Evolutionary conservation across 2,329 filamentous ascomycete genomes (phyloP), one percentile per base, ranked within the genome.

Genomic region (Ophiostoma montium): DNA sequence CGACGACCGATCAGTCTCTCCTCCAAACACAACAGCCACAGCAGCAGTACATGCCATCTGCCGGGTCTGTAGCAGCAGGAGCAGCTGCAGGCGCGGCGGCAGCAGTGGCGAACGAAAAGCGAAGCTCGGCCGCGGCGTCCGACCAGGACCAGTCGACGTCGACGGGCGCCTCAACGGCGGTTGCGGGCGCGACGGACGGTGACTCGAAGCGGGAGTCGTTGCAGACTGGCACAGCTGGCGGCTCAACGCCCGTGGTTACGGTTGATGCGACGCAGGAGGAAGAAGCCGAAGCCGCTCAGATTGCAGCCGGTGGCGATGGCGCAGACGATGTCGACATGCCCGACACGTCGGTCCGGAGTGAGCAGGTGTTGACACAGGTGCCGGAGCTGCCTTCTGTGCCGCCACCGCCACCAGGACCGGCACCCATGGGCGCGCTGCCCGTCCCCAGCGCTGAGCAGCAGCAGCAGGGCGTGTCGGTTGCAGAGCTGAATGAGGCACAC

Each of bases 281-380:
- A 44, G 69, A 67, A 54, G 64, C 70, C 53, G 63, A 74, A 13
- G 19, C 15, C 23, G 8, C 23, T 5, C 23, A 27, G 23, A 8
- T 8, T 27, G 46, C 27, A 16, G 18, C n/a, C 10, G 15, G 13
- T 3, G 18, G 16, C 13, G 8, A 12, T 5, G 43, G 27, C 10
- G n/a, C 8, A 6, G 43, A 19, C 43, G 81, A 86, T 62, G 70
- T 82, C 49, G 72, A 80, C 49, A 86, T 86, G 77, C 70, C 72
- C 33, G 82, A 86, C 62, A 71, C 70, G 38, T 35, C 48, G 27
- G 61, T 69, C 33, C 70, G 71, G 56, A 53, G 59, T 45, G 56
- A 58, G 39, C 57, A 76, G 43, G 62, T 65, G 13, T 61, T 68
- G 45, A 62, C 67, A 35, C 48, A 50, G 23, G 56, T 56, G 30